Evolutionary conservation across 805 yeast genomes (phyloP).

Genomic region (Suhomyces sp.): DNA sequence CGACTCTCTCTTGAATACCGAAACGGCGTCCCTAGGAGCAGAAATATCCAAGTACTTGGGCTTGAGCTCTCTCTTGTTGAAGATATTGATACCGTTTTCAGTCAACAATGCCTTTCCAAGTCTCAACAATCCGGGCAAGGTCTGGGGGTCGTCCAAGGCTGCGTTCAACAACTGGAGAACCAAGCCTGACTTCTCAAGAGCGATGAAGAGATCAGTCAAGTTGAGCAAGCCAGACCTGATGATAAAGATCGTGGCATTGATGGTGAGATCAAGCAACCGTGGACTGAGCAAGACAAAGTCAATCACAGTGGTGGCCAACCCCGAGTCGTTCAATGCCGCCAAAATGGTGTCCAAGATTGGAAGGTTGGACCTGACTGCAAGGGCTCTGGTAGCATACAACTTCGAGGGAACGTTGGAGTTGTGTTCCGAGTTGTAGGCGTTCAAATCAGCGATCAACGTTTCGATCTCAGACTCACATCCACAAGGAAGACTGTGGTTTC

Average conservation of each 20-base stretch:
- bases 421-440: not conserved
- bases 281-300: slow-evolving; percentile 23
- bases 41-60: not conserved
- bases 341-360: slow-evolving; percentile 25
- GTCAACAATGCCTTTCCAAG: slow-evolving; percentile 21
- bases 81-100: slow-evolving; percentile 19
- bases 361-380: slow-evolving; percentile 19
- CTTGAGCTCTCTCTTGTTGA: slow-evolving; percentile 7
- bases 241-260: slow-evolving; percentile 20
- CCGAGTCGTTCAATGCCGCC: slow-evolving; percentile 19
- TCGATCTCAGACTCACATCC: slow-evolving; percentile 1
- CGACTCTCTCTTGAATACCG: slow-evolving; percentile 19
- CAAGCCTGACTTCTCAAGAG: slow-evolving; percentile 26
- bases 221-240: slow-evolving; percentile 19
- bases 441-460: slow-evolving; percentile 1
- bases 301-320: slow-evolving; percentile 22
- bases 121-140: slow-evolving; percentile 24
- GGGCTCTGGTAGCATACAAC: slow-evolving; percentile 1
- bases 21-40: not conserved
- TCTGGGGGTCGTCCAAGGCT: slow-evolving; percentile 24
- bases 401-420: not conserved
- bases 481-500: not conserved
- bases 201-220: slow-evolving; percentile 23
- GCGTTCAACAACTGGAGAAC: slow-evolving; percentile 20
- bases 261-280: slow-evolving; percentile 18